Evolutionary conservation across 2,329 filamentous ascomycete species (phyloP), one percentile per base, ranked within the genome.

Genomic region (Rhytidhysteron rufulum): DNA sequence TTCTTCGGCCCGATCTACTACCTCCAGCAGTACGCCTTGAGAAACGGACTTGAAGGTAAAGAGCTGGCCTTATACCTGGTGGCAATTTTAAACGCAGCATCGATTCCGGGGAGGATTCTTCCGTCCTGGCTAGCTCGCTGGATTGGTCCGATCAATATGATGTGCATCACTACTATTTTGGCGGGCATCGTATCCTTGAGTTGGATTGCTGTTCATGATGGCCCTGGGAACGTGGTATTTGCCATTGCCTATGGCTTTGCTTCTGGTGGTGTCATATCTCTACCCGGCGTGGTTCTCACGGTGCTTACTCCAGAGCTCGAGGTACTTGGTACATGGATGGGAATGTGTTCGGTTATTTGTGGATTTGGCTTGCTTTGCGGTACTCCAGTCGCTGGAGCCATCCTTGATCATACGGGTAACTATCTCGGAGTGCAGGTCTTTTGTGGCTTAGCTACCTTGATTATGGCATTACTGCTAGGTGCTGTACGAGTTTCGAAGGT

Each of bases 201-300:
- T 2, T 57, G 78, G 0, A 72, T 67, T 1, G 63, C 83, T 13
- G 79, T 77, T 74, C 60, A 78, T 15, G 72, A 33, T 79, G 78
- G 2, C 58, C 44, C 15, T 5, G 15, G 44, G 4, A 42, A 63
- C 18, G 55, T 66, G n/a, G 49, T 51, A 35, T 65, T 54, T 31
- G 48, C 55, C 7, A 57, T 64, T 1, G 62, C 66, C 37, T 53
- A 41, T n/a, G 83, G 83, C 16, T 85, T 86, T 57, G 73, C 74
- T 6, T 82, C 79, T 0, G 84, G 83, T n/a, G 77, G 78, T 2
- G 83, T 80, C 51, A 76, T 86, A 34, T 77, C 75, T 1, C 66
- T 86, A 20, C 71, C 68, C 10, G 80, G 83, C 0, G 74, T 81
- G 1, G 57, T 60, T 32, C 65, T 74, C 36, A 58, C 60, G 5